These are phyloP conservation scores for Sarocladiaceae sp. DNA, from an alignment of 2,329 filamentous ascomycete genomes.

Conservation along the genomic window DNA sequence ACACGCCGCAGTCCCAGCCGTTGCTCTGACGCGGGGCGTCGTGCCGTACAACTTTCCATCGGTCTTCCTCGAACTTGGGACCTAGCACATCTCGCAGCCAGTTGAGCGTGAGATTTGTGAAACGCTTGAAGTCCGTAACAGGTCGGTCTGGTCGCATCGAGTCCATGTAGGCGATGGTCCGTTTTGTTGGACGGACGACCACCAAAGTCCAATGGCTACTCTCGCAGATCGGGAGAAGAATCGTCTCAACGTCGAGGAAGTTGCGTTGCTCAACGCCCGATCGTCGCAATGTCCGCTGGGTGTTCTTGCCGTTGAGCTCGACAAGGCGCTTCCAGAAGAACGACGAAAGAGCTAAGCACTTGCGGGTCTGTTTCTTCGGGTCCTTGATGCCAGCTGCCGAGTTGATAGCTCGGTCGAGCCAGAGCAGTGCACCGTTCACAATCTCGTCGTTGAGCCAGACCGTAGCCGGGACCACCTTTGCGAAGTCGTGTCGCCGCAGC, in stretches of 20 bases:
- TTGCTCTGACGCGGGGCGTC: conserved; percentile 56
- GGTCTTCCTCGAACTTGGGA: conserved; percentile 39
- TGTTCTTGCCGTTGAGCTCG: conserved; percentile 38
- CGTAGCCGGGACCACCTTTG: conserved; percentile 47
- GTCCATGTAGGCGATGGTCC: conserved; percentile 63
- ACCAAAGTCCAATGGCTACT: conserved; percentile 65
- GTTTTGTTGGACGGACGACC: conserved; percentile 55
- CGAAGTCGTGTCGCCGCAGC: conserved; percentile 52
- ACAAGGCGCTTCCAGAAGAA: conserved; percentile 57
- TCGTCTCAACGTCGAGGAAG: conserved; percentile 57
- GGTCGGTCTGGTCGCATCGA: conserved; percentile 44
- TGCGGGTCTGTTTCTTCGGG: conserved; percentile 41
- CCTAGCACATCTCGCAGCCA: conserved; percentile 55
- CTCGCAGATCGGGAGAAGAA: conserved; percentile 65
- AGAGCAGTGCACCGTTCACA: conserved; percentile 59
- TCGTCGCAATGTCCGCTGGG: conserved; percentile 51
- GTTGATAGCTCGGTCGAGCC: conserved; percentile 55
- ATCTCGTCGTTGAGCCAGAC: conserved; percentile 74
- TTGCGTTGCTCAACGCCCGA: conserved; percentile 52
- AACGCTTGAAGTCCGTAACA: conserved; percentile 19
- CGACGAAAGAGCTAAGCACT: conserved; percentile 57
- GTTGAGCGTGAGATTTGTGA: conserved; percentile 36
- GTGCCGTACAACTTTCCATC: conserved; percentile 53
- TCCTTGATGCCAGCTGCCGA: conserved; percentile 45
- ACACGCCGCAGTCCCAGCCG: conserved; percentile 69